A percentile compares a stretch with the other conserved stretches of the same genome.
Evolutionary conservation across 768 basidiomycete species (phyloP).

Genomic region (Candolleomyces aberdarensis): DNA sequence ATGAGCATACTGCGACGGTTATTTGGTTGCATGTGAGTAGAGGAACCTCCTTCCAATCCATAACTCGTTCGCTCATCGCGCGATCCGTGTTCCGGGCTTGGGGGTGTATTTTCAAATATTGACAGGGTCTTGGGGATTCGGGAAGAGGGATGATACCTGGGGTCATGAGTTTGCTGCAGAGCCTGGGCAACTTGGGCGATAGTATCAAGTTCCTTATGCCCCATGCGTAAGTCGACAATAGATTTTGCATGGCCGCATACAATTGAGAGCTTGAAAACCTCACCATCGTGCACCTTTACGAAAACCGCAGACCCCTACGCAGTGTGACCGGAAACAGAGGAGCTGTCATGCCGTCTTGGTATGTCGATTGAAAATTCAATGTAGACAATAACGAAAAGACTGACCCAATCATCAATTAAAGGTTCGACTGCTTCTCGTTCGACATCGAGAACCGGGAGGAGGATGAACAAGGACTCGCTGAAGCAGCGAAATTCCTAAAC

Average conservation of each 20-base stretch:
- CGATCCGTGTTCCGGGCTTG: not conserved
- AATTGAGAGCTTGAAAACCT: no score
- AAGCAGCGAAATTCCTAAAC: constrained; percentile 48
- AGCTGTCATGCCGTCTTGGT: not conserved
- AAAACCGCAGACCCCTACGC: not conserved
- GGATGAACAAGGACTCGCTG: constrained; percentile 54
- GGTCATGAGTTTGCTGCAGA: not conserved
- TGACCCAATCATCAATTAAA: not conserved
- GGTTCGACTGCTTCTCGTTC: constrained; percentile 59
- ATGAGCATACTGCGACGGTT: constrained; percentile 3
- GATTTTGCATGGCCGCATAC: not conserved
- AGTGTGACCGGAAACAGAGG: not conserved
- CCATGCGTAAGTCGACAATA: not conserved
- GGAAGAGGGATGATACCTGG: not conserved
- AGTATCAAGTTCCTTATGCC: constrained; percentile 1
- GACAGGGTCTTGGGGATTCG: not conserved
- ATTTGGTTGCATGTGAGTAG: constrained; percentile 4
- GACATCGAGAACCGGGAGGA: constrained; percentile 42
- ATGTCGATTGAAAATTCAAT: not conserved
- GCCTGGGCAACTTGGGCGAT: not conserved
- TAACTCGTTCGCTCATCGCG: not conserved
- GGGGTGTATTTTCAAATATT: not conserved
- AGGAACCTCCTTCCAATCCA: no score
- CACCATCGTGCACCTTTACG: not conserved
- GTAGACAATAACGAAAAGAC: not conserved